phyloP scores from a whole-genome alignment of 2,329 filamentous ascomycete species.

The Talaromyces sp. region DNA sequence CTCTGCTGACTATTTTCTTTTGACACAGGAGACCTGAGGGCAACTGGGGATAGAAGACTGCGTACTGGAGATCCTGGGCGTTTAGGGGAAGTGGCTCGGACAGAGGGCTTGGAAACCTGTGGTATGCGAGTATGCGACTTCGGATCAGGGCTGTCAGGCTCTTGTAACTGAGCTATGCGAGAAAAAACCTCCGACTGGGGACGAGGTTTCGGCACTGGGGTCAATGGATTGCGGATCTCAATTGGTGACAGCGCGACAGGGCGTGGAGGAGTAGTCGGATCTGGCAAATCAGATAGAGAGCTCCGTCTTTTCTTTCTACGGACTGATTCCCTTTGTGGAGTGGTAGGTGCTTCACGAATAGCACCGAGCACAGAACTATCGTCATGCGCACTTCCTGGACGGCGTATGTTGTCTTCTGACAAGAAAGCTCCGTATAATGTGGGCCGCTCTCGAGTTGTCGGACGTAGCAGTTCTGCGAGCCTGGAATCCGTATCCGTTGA shows the following conservation, averaged over 20 bases:
- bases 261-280: slow-evolving; percentile 61
- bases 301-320: slow-evolving; percentile 79
- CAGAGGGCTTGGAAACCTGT: slow-evolving; percentile 16
- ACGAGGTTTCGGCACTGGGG: slow-evolving; percentile 29
- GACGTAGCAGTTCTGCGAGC: slow-evolving; percentile 49
- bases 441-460: slow-evolving; percentile 57
- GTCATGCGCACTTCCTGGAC: slow-evolving; percentile 49
- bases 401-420: slow-evolving; percentile 47
- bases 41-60: slow-evolving; percentile 33
- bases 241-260: slow-evolving; percentile 41
- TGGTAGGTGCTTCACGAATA: slow-evolving; percentile 52
- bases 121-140: slow-evolving; percentile 17
- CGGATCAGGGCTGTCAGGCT: background rate
- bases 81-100: slow-evolving; percentile 26
- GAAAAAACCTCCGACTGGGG: slow-evolving; percentile 32
- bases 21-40: slow-evolving; percentile 35
- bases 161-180: slow-evolving; percentile 11
- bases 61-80: slow-evolving; percentile 36
- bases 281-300: slow-evolving; percentile 82
- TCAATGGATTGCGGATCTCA: slow-evolving; percentile 39
- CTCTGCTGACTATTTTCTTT: slow-evolving; percentile 44
- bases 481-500: slow-evolving; percentile 70
- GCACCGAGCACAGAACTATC: slow-evolving; percentile 49
- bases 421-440: slow-evolving; percentile 49
- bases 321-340: slow-evolving; percentile 45